Conservation (phyloP, 2,329 filamentous ascomycete species). For the Trichoderma semiorbis region DNA sequence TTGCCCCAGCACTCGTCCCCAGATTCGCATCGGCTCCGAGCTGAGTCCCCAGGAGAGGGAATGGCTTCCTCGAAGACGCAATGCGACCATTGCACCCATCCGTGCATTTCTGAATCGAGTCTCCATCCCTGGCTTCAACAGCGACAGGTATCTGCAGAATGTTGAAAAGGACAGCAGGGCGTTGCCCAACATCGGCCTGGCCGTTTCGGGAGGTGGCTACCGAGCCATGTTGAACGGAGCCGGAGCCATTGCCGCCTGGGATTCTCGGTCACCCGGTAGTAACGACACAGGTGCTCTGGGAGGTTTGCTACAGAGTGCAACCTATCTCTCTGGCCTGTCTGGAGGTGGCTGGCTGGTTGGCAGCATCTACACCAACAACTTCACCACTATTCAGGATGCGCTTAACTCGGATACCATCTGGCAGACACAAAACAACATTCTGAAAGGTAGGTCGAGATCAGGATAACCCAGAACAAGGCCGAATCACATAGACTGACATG, state of each 20-base stretch:
- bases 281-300: slow-evolving; percentile 62
- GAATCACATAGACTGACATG: not conserved
- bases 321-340: slow-evolving; percentile 76
- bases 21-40: slow-evolving; percentile 57
- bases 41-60: slow-evolving; percentile 67
- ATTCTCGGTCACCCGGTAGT: slow-evolving; percentile 59
- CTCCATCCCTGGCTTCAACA: slow-evolving; percentile 75
- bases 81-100: slow-evolving; percentile 73
- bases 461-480: too few relatives aligned
- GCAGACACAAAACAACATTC: slow-evolving; percentile 41
- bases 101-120: slow-evolving; percentile 66
- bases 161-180: slow-evolving; percentile 31
- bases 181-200: slow-evolving; percentile 64
- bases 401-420: slow-evolving; percentile 37
- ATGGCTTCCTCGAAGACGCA: slow-evolving; percentile 71
- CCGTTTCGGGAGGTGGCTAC: slow-evolving; percentile 81
- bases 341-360: slow-evolving; percentile 83
- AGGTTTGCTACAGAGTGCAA: slow-evolving; percentile 75
- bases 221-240: slow-evolving; percentile 82
- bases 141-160: slow-evolving; percentile 61
- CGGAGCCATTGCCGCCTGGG: slow-evolving; percentile 75
- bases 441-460: slow-evolving; percentile 30
- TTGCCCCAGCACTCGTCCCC: slow-evolving; percentile 68
- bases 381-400: slow-evolving; percentile 54
- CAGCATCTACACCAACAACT: slow-evolving; percentile 82